Evolutionary conservation across 305 asterid genomes (phyloP), one percentile per base, ranked within the genome.

Genomic region (Ajuga reptans): DNA sequence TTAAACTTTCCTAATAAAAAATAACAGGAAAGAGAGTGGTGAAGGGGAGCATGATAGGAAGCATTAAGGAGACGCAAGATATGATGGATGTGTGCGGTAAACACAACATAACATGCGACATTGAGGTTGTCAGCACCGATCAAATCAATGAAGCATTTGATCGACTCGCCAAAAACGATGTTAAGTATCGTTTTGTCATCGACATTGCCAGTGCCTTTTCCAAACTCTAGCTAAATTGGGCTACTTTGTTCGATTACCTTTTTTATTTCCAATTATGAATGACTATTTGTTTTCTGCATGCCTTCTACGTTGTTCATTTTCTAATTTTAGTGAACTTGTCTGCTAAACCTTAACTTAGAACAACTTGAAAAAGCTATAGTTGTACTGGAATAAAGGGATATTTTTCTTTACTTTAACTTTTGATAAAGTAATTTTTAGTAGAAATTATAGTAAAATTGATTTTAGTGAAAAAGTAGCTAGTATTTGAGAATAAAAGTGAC

Each of bases 41-140:
- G 81, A 92, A 92, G 74, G 98, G 98, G 11, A 86, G 96, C 80
- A 72, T 89, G 62, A 89, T 81, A 0, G 96, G 98, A 37, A 84
- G 91, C 76, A 91, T 91, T 3, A 79, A 85, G 62, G 97, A 91
- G 79, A 86, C 95, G 0, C 97, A 89, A 59, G 98, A 92, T 33
- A 92, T 89, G 98, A 78, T 89, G 83, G 82, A 88, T 53, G 24
- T 84, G 33, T 89, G 98, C 16, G 96, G 90, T 6, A 54, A 89
- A 50, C 83, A 82, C 63, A 88, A 88, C 72, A 89, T 89, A 52
- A 77, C 84, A 5, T 87, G 96, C 47, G 96, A 92, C 6, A 74
- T 89, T 42, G 96, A 92, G 76, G 72, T 92, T 39, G 92, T 92
- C 45, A 64, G 15, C 0, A 74, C 87, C 0, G 69, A 84, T 64